phyloP scores from a whole-genome alignment of 495 filamentous ascomycete genomes.

The Cairneyella variabilis region DNA sequence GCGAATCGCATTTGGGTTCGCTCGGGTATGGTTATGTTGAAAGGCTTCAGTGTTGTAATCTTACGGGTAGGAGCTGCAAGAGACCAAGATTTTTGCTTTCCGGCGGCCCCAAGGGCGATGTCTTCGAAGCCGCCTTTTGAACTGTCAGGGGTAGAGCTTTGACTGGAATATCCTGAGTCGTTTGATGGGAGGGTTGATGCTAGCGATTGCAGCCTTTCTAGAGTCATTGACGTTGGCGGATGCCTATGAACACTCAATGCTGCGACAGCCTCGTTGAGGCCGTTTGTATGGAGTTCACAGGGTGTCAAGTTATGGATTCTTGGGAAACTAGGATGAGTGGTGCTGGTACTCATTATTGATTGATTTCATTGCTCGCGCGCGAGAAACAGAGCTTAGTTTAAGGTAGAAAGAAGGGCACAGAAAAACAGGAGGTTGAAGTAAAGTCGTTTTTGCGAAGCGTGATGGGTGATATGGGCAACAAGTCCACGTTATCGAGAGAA shows the following conservation, averaged over 20 bases:
- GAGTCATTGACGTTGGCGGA: background rate
- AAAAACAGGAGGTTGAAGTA: no score
- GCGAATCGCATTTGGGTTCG: conserved; percentile 23
- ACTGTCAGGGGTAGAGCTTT: background rate
- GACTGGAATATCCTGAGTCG: conserved; percentile 14
- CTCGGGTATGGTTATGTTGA: conserved; percentile 18
- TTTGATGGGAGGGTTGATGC: background rate
- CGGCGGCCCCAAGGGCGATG: no score
- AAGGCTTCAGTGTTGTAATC: conserved; percentile 13
- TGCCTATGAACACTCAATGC: background rate
- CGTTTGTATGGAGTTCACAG: background rate
- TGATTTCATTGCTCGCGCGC: no score
- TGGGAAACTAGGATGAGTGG: background rate
- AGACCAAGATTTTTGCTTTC: background rate
- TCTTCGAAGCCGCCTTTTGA: background rate
- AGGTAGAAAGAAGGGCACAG: no score
- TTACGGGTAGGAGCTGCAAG: background rate
- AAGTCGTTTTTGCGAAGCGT: no score
- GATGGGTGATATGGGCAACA: no score
- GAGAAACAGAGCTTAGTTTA: no score
- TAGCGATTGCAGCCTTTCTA: background rate
- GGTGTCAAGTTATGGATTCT: background rate
- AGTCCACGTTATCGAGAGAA: no score
- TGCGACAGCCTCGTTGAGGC: conserved; percentile 1
- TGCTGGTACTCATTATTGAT: no score